These are phyloP conservation scores for Cercospora zeae-maydis DNA, from an alignment of 2,329 filamentous ascomycete species.

Conservation along the genomic window DNA sequence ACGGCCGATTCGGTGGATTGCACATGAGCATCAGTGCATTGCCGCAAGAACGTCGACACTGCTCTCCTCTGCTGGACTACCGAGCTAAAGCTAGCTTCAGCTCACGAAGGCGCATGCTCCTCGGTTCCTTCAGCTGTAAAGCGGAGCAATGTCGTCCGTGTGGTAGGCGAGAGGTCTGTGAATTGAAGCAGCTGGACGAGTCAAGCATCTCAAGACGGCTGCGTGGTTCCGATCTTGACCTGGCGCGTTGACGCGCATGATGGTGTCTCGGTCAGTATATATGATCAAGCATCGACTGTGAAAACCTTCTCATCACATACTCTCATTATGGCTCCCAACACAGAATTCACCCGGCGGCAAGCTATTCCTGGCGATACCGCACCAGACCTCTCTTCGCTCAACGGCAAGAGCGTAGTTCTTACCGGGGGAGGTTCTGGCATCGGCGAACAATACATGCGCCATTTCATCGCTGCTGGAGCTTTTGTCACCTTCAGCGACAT, in stretches of 20 bases:
- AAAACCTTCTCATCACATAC: neutral
- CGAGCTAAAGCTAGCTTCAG: neutral
- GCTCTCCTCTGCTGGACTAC: neutral
- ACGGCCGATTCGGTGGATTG: neutral
- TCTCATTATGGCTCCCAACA: conserved; percentile 10
- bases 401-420: conserved; percentile 48
- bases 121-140: neutral
- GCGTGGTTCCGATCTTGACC: neutral
- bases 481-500: conserved; percentile 39
- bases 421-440: conserved; percentile 47
- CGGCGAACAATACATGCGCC: conserved; percentile 35
- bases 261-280: neutral
- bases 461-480: conserved; percentile 34
- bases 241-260: neutral
- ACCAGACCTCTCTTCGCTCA: conserved; percentile 39
- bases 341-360: conserved; percentile 11
- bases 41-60: neutral
- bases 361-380: conserved; percentile 36
- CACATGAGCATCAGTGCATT: neutral
- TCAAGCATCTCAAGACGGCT: neutral
- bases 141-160: neutral
- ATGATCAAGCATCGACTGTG: neutral
- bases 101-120: neutral
- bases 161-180: neutral
- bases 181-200: neutral